Conservation (phyloP, 306 rosid genomes). For the Corylus americana region DNA sequence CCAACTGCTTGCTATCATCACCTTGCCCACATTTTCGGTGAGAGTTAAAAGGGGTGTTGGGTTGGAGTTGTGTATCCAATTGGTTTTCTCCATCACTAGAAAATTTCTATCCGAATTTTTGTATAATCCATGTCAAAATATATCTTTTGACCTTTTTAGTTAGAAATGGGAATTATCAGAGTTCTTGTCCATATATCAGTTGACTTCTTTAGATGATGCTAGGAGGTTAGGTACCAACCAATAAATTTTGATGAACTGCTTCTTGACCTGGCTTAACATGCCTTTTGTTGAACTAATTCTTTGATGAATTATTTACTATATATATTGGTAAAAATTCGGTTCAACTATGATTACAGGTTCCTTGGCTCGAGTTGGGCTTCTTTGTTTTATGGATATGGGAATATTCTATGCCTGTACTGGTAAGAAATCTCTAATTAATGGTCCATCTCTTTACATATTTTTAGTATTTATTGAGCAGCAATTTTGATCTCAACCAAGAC, state of each 20-base stretch:
- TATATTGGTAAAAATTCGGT: neutral
- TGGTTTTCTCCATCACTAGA: neutral
- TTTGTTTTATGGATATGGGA: conserved; percentile 85
- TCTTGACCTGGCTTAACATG: neutral
- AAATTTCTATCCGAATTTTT: neutral
- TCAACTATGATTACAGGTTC: conserved; percentile 57
- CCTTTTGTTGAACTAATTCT: neutral
- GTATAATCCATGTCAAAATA: neutral
- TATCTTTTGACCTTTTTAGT: neutral
- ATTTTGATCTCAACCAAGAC: conserved; percentile 23
- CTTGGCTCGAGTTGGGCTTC: conserved; percentile 84
- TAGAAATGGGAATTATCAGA: neutral
- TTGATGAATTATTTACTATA: neutral
- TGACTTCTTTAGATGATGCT: neutral
- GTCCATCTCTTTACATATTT: conserved; percentile 19
- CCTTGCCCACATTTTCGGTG: neutral
- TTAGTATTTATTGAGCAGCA: conserved; percentile 18
- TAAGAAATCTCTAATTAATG: conserved; percentile 35
- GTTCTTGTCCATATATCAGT: neutral
- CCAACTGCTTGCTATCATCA: neutral
- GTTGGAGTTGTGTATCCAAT: neutral
- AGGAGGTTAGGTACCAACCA: neutral
- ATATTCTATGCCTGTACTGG: conserved; percentile 75
- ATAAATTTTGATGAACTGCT: neutral
- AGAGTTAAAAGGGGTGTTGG: neutral